Percentiles rank a stretch among this genome's conserved stretches.
These are phyloP conservation scores for Phytophthora brassicae DNA, from an alignment of 352 stramenopile genomes.

Conservation along the genomic window DNA sequence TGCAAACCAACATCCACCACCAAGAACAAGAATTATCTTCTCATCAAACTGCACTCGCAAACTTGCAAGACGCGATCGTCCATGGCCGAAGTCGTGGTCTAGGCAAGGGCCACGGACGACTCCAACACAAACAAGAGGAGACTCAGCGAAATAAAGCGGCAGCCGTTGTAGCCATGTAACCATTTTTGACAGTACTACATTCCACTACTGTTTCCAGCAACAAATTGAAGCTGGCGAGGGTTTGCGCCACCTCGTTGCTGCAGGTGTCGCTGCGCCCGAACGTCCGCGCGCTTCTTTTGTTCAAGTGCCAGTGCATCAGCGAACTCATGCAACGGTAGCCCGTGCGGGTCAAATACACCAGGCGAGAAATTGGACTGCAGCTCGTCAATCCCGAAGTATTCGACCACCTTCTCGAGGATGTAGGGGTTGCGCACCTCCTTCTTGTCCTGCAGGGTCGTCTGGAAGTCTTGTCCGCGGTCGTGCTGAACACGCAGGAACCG, in stretches of 20 bases:
- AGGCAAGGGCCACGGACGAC: conserved; percentile 41
- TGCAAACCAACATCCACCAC: conserved; percentile 17
- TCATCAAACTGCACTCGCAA: conserved; percentile 14
- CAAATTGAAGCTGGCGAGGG: conserved; percentile 27
- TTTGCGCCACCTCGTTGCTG: conserved; percentile 27
- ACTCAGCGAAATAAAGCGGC: conserved; percentile 15
- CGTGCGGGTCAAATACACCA: conserved; percentile 72
- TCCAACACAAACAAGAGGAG: conserved; percentile 10
- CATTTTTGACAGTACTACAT: conserved; percentile 4
- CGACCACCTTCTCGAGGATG: conserved; percentile 86
- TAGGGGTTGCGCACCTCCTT: conserved; percentile 88
- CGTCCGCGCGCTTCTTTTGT: conserved; percentile 60
- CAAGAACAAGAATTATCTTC: conserved; percentile 18
- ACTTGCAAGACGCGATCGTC: no score
- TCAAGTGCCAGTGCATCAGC: conserved; percentile 60
- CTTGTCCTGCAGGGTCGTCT: conserved; percentile 70
- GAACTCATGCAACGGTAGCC: conserved; percentile 71
- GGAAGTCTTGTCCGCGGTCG: conserved; percentile 53
- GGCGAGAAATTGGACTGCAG: conserved; percentile 67
- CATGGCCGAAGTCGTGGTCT: conserved; percentile 46
- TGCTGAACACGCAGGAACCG: conserved; percentile 51
- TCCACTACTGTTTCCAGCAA: conserved; percentile 17
- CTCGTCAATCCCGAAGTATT: conserved; percentile 87
- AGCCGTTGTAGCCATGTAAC: conserved; percentile 21
- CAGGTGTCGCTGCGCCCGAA: conserved; percentile 35